Percentiles rank a stretch among this genome's conserved stretches.
These are phyloP conservation scores for Backusella australiensis DNA, from an alignment of 192 early-diverging fungal genomes.

Conservation along the genomic window DNA sequence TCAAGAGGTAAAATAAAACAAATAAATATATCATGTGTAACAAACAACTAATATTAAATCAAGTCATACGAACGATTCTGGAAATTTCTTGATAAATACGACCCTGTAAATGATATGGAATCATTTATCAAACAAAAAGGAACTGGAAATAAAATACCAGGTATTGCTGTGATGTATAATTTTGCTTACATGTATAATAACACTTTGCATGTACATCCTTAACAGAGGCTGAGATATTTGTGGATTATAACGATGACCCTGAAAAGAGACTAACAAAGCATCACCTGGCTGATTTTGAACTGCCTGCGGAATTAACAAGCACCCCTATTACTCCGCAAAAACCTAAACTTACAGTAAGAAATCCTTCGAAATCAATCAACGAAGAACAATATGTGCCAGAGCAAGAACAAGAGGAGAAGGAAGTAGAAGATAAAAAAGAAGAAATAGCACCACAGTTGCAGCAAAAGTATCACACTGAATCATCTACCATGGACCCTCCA, in stretches of 20 bases:
- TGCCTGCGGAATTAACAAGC: not conserved
- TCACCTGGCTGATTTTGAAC: conserved; percentile 23
- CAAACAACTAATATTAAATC: not conserved
- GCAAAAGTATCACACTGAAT: not conserved
- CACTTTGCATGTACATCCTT: not conserved
- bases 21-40: not conserved
- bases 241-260: conserved; percentile 28
- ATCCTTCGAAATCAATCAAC: not conserved
- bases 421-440: not conserved
- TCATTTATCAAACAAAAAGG: conserved; percentile 60
- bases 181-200: conserved; percentile 4
- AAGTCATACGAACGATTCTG: conserved; percentile 72
- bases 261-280: conserved; percentile 28
- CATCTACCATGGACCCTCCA: not conserved
- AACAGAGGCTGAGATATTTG: conserved; percentile 21
- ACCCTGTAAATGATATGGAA: conserved; percentile 60
- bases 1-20: conserved; percentile 51
- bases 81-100: conserved; percentile 60
- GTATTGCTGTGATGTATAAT: not conserved
- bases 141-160: conserved; percentile 58
- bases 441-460: not conserved
- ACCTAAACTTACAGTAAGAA: not conserved
- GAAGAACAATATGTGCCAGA: not conserved
- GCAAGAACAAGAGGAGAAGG: not conserved
- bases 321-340: not conserved